phyloP scores from a whole-genome alignment of 208 protist genomes.

The Trypanosoma caninum region DNA sequence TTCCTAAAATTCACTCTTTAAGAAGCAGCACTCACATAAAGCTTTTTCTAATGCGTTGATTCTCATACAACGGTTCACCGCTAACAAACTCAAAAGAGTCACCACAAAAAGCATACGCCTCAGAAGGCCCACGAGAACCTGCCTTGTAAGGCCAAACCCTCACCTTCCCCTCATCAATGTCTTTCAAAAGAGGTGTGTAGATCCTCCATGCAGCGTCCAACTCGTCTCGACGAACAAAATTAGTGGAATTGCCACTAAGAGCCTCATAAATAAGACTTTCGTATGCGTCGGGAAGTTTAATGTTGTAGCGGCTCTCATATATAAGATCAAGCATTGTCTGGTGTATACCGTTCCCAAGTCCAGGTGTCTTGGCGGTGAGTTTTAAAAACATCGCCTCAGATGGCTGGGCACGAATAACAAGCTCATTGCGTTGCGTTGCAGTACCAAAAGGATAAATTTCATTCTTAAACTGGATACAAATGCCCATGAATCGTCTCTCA shows the following conservation, averaged over 20 bases:
- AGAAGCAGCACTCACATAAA: too few species aligned
- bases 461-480: constrained; percentile 89
- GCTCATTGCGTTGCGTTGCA: constrained; percentile 80
- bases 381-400: constrained; percentile 92
- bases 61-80: too few species aligned
- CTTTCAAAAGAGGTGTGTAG: constrained; percentile 87
- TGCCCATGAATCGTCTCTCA: constrained; percentile 74
- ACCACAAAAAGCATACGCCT: constrained; percentile 64
- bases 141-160: constrained; percentile 66
- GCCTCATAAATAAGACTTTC: constrained; percentile 89
- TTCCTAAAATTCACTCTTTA: too few species aligned
- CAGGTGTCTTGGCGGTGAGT: constrained; percentile 87
- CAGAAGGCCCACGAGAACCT: constrained; percentile 78
- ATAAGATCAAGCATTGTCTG: constrained; percentile 90
- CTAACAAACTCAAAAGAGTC: too few species aligned
- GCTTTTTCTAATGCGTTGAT: too few species aligned
- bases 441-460: constrained; percentile 81
- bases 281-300: constrained; percentile 88
- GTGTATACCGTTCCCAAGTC: constrained; percentile 68
- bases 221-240: constrained; percentile 92
- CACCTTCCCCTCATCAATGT: constrained; percentile 77
- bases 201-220: constrained; percentile 90
- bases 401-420: constrained; percentile 91
- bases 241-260: constrained; percentile 78
- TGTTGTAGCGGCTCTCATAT: constrained; percentile 76